These are phyloP conservation scores for Furcasterigmium sp. DNA, from an alignment of 2,329 filamentous ascomycete species.

Conservation along the genomic window DNA sequence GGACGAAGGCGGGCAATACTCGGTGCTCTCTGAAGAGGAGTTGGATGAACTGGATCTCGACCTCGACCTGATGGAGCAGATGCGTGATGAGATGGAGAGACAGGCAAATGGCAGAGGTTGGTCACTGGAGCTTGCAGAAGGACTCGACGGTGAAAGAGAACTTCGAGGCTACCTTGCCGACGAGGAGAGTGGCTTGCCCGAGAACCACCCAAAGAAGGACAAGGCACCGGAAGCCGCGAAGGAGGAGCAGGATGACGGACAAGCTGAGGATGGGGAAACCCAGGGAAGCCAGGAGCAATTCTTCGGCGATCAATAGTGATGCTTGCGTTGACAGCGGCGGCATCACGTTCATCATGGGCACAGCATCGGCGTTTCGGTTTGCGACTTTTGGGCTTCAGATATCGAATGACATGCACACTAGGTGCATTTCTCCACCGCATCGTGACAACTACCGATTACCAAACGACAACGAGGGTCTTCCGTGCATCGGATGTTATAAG, in stretches of 20 bases:
- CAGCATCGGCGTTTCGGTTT: conserved; percentile 10
- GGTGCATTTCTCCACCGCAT: too few species aligned
- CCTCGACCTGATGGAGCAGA: conserved; percentile 60
- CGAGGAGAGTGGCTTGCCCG: conserved; percentile 31
- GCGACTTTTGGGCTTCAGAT: too few species aligned
- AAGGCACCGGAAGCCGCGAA: conserved; percentile 9
- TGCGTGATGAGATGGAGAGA: conserved; percentile 63
- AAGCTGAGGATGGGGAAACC: conserved; percentile 14
- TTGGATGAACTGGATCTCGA: conserved; percentile 64
- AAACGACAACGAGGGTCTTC: too few species aligned
- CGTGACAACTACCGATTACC: too few species aligned
- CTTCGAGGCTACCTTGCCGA: conserved; percentile 66
- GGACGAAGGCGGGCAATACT: conserved; percentile 56
- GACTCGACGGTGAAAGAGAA: conserved; percentile 54
- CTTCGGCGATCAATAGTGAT: conserved; percentile 45
- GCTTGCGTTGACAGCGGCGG: background rate
- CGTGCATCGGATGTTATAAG: too few species aligned
- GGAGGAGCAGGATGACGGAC: conserved; percentile 15
- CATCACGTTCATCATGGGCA: background rate
- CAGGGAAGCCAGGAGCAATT: conserved; percentile 46
- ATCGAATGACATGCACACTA: too few species aligned
- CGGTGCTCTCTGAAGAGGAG: conserved; percentile 59
- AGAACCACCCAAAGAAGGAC: conserved; percentile 9
- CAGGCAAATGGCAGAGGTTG: conserved; percentile 68
- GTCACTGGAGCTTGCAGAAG: conserved; percentile 75